phyloP scores from a whole-genome alignment of 805 yeast genomes.

The Ogataea corticis region DNA sequence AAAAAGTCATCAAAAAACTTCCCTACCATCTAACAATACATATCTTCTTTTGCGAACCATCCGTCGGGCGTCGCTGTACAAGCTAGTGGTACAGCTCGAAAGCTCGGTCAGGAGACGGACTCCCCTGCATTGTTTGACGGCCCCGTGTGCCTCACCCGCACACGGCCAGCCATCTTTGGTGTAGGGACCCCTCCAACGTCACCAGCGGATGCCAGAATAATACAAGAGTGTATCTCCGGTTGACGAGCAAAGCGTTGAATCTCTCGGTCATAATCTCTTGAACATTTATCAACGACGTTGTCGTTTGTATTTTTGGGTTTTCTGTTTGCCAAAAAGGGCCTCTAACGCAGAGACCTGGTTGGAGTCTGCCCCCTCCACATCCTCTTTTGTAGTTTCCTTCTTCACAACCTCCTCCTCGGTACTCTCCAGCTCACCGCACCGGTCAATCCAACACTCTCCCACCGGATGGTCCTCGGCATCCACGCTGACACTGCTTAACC shows the following conservation, averaged over 20 bases:
- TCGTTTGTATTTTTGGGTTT: background rate
- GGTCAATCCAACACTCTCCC: constrained; percentile 19
- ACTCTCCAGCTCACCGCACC: constrained; percentile 27
- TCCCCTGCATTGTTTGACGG: background rate
- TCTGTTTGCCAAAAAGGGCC: constrained; percentile 20
- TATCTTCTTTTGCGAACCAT: background rate
- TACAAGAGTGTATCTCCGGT: constrained; percentile 54
- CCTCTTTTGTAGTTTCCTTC: background rate
- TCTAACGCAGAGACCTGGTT: constrained; percentile 23
- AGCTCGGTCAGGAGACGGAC: constrained; percentile 5
- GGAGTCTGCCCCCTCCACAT: background rate
- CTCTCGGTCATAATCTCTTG: constrained; percentile 54
- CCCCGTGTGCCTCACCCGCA: constrained; percentile 8
- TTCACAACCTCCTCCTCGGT: background rate
- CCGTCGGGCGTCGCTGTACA: constrained; percentile 9
- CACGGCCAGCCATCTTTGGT: background rate
- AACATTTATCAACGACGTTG: constrained; percentile 28
- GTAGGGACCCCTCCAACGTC: constrained; percentile 1
- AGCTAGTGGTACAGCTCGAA: constrained; percentile 3
- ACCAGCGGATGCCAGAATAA: constrained; percentile 4
- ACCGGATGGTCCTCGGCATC: constrained; percentile 20
- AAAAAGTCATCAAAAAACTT: background rate
- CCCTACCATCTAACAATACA: background rate
- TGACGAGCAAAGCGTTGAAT: constrained; percentile 45
- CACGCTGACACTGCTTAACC: constrained; percentile 20